These are phyloP conservation scores for Tuber microsphaerosporum DNA, from an alignment of 495 filamentous ascomycete species.

Conservation along the genomic window DNA sequence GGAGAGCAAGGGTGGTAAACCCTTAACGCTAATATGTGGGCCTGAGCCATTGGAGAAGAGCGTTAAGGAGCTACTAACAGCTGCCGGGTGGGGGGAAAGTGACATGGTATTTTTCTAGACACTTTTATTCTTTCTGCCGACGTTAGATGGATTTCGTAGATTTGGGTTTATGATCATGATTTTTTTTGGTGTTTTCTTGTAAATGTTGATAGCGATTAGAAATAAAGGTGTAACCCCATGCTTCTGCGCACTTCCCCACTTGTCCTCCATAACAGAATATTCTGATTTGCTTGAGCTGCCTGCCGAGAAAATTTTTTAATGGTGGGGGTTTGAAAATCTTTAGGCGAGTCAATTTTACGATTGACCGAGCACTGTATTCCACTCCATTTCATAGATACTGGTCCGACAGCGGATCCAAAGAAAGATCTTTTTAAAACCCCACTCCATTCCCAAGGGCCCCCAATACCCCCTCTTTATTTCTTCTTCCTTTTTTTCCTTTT, in stretches of 20 bases:
- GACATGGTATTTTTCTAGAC: slow-evolving; percentile 75
- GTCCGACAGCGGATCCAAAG: background rate
- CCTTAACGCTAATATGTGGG: slow-evolving; percentile 76
- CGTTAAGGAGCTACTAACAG: slow-evolving; percentile 55
- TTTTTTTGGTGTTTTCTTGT: background rate
- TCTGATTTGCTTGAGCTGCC: background rate
- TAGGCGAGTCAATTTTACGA: background rate
- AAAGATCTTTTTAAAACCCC: background rate
- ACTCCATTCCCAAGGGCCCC: background rate
- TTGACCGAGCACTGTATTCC: background rate
- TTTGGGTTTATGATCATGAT: background rate
- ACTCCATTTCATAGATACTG: too few relatives aligned
- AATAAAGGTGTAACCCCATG: background rate
- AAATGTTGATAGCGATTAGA: background rate
- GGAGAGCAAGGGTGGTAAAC: slow-evolving; percentile 44
- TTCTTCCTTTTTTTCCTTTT: background rate
- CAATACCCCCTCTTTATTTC: background rate
- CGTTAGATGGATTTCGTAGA: background rate
- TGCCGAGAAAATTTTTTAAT: background rate
- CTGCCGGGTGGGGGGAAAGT: slow-evolving; percentile 68
- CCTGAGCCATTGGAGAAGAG: slow-evolving; percentile 70
- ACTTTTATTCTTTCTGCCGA: background rate
- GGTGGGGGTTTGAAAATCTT: background rate
- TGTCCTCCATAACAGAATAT: background rate
- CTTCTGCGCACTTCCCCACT: background rate